Base-by-base conservation (phyloP, 345 rosid genomes). In the Eucalyptus leucophloia region DNA sequence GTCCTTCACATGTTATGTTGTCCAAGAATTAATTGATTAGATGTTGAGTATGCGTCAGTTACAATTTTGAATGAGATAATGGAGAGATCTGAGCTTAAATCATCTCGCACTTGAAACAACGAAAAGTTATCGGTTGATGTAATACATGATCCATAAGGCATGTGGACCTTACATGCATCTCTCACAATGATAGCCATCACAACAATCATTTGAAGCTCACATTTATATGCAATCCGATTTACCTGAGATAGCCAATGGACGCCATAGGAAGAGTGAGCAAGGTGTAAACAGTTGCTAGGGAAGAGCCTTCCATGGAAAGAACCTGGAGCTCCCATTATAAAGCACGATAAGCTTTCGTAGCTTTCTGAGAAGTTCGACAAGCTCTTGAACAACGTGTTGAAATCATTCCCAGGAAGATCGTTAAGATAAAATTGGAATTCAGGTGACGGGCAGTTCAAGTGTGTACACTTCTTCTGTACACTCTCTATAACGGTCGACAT, bases 241-340 rank as follows among this genome's bases (percentile, higher is more conserved):
- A 92, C 91, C 91, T 87, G 62, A 21, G 93, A 91, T 45, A 92
- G 90, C 92, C 92, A 92, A 17, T 92, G 93, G 42, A 86, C 88
- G 88, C 87, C 15, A 16, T 88, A 87, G 3, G 90, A 87, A 37
- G 93, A 92, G 45, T 92, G 89, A 34, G 89, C 86, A 9, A 92
- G 85, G 83, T 90, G 87, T 87, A 90, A 5, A 60, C 42, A 37
- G 42, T 89, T 86, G 23, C 14, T 11, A 21, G 91, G 91, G 69
- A 88, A 92, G 77, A 56, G 86, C 65, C 90, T 37, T 5, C 89
- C 93, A 81, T 90, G 44, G 88, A 92, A 91, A 17, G 91, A 88
- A 32, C 93, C 92, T 49, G 92, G 93, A 83, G 60, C 87, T 13
- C 90, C 92, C 88, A 83, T 30, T 37, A 89, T 49, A 44, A 89